Conservation (phyloP, 164 flowering plant genomes). For the Chimonanthus praecox region DNA sequence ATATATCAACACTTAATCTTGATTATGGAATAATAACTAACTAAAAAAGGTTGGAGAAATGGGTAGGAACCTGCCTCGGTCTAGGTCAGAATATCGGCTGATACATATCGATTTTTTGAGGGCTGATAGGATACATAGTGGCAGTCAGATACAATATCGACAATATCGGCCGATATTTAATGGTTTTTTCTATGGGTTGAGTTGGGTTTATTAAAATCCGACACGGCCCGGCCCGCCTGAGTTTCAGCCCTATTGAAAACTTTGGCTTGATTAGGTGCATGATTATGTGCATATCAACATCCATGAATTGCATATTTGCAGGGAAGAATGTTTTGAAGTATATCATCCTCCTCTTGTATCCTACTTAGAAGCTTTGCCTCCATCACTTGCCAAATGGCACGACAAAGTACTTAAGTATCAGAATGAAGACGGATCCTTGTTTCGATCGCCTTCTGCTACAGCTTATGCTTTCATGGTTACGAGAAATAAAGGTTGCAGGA, state of each 20-base stretch:
- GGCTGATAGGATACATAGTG: neutral
- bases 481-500: conserved; percentile 17
- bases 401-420: conserved; percentile 15
- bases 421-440: conserved; percentile 33
- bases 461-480: conserved; percentile 33
- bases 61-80: too few species aligned
- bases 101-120: neutral
- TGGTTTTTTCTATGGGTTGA: too few species aligned
- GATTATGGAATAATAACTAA: too few species aligned
- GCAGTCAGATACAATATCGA: too few species aligned
- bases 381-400: conserved; percentile 5
- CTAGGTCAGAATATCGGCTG: neutral
- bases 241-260: neutral
- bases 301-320: neutral
- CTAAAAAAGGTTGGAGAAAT: too few species aligned
- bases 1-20: neutral
- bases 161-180: too few species aligned
- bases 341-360: conserved; percentile 19
- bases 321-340: conserved; percentile 18
- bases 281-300: neutral
- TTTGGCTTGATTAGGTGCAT: neutral
- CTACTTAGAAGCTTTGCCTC: conserved; percentile 34
- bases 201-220: too few species aligned
- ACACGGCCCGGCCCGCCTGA: neutral
- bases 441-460: conserved; percentile 44